Conservation (phyloP, 176 grass and related monocot species). For the Phoenix roebelenii region DNA sequence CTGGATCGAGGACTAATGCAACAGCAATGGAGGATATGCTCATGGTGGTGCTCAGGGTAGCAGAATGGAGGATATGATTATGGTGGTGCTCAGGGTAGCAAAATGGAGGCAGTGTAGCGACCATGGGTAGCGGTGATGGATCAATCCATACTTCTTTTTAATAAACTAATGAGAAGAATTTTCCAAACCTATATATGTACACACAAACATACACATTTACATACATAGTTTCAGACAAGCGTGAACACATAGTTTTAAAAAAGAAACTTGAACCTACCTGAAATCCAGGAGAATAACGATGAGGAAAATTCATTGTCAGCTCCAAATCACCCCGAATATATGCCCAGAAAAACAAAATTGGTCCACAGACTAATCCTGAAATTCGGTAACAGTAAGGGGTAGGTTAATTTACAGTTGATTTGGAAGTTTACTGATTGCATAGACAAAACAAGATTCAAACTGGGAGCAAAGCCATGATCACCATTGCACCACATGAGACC, state of each 20-base stretch:
- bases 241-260: not conserved
- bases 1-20: no score
- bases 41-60: no score
- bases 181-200: no score
- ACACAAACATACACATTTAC: not conserved
- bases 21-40: no score
- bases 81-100: no score
- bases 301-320: slow-evolving; percentile 63
- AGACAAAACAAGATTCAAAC: not conserved
- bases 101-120: no score
- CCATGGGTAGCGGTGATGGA: no score
- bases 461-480: slow-evolving; percentile 6
- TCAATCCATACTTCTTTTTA: no score
- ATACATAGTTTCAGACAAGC: no score
- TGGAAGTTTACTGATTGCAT: not conserved
- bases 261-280: slow-evolving; percentile 31
- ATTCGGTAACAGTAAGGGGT: not conserved
- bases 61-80: no score
- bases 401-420: not conserved
- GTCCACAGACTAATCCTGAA: slow-evolving; percentile 91
- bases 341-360: slow-evolving; percentile 80
- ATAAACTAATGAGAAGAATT: no score
- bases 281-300: slow-evolving; percentile 80
- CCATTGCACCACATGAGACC: slow-evolving; percentile 99
- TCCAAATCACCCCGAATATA: slow-evolving; percentile 74